A percentile compares a stretch with the other conserved stretches of the same genome.
Evolutionary conservation across 2,329 filamentous ascomycete genomes (phyloP).

Genomic region (Paecilomyces sp.): DNA sequence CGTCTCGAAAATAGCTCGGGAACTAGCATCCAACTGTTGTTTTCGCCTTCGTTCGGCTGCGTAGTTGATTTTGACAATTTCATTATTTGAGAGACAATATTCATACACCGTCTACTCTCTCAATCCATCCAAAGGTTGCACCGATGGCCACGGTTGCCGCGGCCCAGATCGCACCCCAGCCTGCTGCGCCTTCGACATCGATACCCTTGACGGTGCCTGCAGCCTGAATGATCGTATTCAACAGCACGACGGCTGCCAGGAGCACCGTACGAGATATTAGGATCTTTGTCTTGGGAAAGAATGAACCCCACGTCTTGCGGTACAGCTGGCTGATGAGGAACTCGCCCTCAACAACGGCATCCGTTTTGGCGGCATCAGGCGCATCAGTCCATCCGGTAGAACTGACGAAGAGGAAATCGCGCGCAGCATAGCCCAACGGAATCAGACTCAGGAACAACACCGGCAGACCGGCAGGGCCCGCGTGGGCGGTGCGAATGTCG

Average conservation of each 20-base stretch:
- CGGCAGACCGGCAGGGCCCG: conserved; percentile 48
- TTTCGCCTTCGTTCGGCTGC: background rate
- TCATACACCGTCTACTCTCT: conserved; percentile 30
- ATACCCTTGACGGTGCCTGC: conserved; percentile 62
- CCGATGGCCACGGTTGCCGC: conserved; percentile 34
- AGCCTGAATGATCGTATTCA: conserved; percentile 58
- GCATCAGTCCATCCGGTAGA: conserved; percentile 39
- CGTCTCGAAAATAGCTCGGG: background rate
- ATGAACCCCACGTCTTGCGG: conserved; percentile 54
- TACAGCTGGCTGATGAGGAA: conserved; percentile 64
- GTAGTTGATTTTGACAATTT: too few relatives aligned
- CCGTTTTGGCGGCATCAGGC: conserved; percentile 43
- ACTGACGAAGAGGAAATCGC: conserved; percentile 65
- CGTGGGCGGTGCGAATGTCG: conserved; percentile 61
- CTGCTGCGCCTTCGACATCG: conserved; percentile 60
- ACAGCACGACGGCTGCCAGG: conserved; percentile 38
- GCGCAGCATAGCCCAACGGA: conserved; percentile 64
- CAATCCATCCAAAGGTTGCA: conserved; percentile 31
- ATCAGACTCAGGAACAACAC: conserved; percentile 48
- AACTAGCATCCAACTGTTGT: background rate
- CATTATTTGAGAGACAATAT: background rate
- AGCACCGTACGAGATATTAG: conserved; percentile 56
- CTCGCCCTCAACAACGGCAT: conserved; percentile 57
- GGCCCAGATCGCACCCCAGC: conserved; percentile 72
- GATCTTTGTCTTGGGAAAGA: conserved; percentile 53